Evolutionary conservation across 805 yeast species (phyloP), one percentile per base, ranked within the genome.

Genomic region (Kazachstania psychrophila): DNA sequence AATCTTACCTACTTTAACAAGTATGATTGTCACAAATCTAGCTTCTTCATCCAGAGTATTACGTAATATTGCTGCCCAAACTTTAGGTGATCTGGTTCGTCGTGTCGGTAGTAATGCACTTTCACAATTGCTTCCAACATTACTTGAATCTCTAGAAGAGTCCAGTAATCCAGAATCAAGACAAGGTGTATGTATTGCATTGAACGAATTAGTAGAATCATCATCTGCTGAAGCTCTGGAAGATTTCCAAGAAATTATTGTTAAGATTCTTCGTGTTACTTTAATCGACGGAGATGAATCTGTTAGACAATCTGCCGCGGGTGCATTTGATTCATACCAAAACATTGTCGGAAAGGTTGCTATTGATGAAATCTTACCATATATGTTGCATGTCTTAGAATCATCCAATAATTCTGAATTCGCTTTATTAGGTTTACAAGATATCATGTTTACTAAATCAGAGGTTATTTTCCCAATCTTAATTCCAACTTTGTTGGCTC

Each of bases 101-200:
- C 74, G 98, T 53, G 95, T 87, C 39, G 96, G 96, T 42, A 76
- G 85, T 20, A 79, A 79, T 49, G 94, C 96, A 0, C 70, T 92
- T 44, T 67, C 85, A 2, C 86, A 83, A 55, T 64, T 92, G 43
- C 66, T 92, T 42, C 98, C 98, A 29, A 81, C 94, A 4, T 66
- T 89, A 49, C 81, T 84, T 47, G 73, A 71, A 27, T 72, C 85
- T 1, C 63, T 82, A 44, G 56, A 66, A 36, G 64, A 69, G n/a
- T 54, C 72, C 22, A 62, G 71, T 38, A 92, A 82, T 50, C 65
- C 83, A n/a, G 92, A 80, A 55, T 80, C 94, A 25, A 84, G 83
- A 56, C 94, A 88, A 65, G 99, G 99, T 68, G 85, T 92, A 35
- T 92, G 98, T 68, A 77, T 89, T 57, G 98, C 98, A 7, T 67